These are phyloP conservation scores for Abortiporus biennis DNA, from an alignment of 1,284 basidiomycete genomes.

Conservation along the genomic window DNA sequence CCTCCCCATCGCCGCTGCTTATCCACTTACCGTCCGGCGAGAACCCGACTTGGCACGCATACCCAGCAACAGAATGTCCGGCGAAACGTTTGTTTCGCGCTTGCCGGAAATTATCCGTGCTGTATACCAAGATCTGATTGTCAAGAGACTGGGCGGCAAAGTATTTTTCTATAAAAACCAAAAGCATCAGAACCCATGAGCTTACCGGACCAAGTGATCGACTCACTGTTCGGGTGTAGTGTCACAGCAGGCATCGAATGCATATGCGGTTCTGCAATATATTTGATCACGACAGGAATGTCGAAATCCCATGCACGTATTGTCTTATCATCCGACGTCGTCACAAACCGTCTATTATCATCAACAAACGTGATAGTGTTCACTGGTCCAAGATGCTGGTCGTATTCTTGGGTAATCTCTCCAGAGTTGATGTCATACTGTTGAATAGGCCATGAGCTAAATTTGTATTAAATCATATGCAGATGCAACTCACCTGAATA, in stretches of 20 bases:
- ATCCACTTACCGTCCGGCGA: slow-evolving; percentile 98
- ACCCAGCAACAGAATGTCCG: slow-evolving; percentile 94
- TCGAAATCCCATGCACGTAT: slow-evolving; percentile 99
- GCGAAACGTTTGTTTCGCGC: slow-evolving; percentile 98
- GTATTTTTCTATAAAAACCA: slow-evolving; percentile 72
- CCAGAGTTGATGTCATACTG: slow-evolving; percentile 93
- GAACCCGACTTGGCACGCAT: slow-evolving; percentile 95
- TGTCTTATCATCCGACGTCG: slow-evolving; percentile 98
- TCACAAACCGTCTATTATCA: slow-evolving; percentile 94
- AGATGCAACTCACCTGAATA: slow-evolving; percentile 64
- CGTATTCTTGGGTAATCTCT: slow-evolving; percentile 97
- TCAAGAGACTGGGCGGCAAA: slow-evolving; percentile 97
- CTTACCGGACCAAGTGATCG: not conserved
- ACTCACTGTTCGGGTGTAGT: slow-evolving; percentile 87
- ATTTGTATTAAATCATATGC: not conserved
- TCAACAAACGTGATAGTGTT: slow-evolving; percentile 99
- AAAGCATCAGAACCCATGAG: slow-evolving; percentile 3
- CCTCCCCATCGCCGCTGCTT: slow-evolving; percentile 91
- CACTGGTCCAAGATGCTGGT: slow-evolving; percentile 96
- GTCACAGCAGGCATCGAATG: slow-evolving; percentile 99
- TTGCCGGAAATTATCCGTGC: slow-evolving; percentile 95
- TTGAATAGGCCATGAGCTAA: slow-evolving; percentile 4
- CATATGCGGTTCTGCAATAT: slow-evolving; percentile 99
- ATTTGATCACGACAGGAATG: slow-evolving; percentile 98
- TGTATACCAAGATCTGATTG: slow-evolving; percentile 96